These are phyloP conservation scores for Suillus clintonianus DNA, from an alignment of 768 basidiomycete species.

Conservation along the genomic window DNA sequence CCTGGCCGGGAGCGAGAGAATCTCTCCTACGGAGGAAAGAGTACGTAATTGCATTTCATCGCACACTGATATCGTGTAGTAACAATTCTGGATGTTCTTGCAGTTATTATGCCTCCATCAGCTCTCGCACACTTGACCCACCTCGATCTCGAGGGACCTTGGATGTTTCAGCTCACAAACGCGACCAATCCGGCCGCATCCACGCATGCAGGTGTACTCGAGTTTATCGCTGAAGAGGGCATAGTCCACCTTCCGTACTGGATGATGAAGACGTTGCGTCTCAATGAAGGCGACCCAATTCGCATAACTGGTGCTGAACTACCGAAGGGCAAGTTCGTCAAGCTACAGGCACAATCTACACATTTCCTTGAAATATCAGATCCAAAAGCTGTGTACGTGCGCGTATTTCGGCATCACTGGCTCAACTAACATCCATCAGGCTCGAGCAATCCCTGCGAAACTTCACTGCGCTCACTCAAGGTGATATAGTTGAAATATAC, in stretches of 20 bases:
- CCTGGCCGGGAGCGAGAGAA: constrained; percentile 85
- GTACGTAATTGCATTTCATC: constrained; percentile 50
- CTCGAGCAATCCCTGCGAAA: constrained; percentile 94
- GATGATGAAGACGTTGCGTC: constrained; percentile 98
- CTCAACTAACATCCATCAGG: constrained; percentile 40
- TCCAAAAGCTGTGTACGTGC: constrained; percentile 91
- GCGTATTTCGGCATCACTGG: background rate
- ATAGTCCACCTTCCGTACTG: constrained; percentile 94
- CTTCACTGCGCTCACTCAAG: constrained; percentile 89
- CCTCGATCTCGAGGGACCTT: constrained; percentile 87
- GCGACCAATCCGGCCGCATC: constrained; percentile 79
- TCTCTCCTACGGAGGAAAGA: constrained; percentile 96
- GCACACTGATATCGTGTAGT: constrained; percentile 7
- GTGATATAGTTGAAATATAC: constrained; percentile 97
- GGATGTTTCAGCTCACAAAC: constrained; percentile 97
- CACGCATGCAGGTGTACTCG: constrained; percentile 96
- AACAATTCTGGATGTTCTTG: constrained; percentile 1
- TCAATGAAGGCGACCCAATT: constrained; percentile 95
- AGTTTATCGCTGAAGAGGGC: constrained; percentile 98
- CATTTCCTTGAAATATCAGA: constrained; percentile 98
- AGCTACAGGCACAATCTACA: constrained; percentile 92
- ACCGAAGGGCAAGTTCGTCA: constrained; percentile 93
- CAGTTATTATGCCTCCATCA: constrained; percentile 98
- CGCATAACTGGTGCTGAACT: constrained; percentile 87
- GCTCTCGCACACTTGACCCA: constrained; percentile 85